Percentiles rank a stretch among this genome's conserved stretches.
phyloP scores from a whole-genome alignment of 2,329 filamentous ascomycete species.

The Hypomyces perniciosus region DNA sequence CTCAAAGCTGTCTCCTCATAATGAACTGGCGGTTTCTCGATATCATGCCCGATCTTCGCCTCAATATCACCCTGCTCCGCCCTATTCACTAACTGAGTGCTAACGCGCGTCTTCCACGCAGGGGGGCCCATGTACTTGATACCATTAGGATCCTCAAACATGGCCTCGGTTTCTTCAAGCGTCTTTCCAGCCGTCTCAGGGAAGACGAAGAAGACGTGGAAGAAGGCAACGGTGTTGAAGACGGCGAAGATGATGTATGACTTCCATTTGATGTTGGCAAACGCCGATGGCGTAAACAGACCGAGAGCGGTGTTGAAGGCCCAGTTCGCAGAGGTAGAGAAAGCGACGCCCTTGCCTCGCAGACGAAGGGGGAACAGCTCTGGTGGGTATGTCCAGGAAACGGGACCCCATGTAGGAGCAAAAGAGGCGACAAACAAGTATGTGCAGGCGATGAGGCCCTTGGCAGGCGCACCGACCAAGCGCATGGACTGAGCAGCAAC shows the following conservation, averaged over 20 bases:
- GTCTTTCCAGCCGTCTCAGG: constrained; percentile 52
- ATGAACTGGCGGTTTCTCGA: constrained; percentile 17
- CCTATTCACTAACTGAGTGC: constrained; percentile 15
- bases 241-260: constrained; percentile 41
- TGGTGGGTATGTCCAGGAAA: constrained; percentile 52
- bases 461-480: constrained; percentile 38
- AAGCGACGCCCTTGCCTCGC: constrained; percentile 47
- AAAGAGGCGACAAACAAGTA: constrained; percentile 56
- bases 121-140: constrained; percentile 26
- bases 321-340: constrained; percentile 43
- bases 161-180: constrained; percentile 46
- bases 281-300: constrained; percentile 23
- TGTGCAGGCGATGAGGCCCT: constrained; percentile 60
- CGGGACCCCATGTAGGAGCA: constrained; percentile 43
- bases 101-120: constrained; percentile 26
- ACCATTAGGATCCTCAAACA: constrained; percentile 37
- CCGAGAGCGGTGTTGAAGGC: constrained; percentile 31
- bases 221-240: constrained; percentile 45
- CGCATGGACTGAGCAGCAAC: constrained; percentile 46
- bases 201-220: constrained; percentile 49
- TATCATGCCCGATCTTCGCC: constrained; percentile 17
- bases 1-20: constrained; percentile 9
- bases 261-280: constrained; percentile 25
- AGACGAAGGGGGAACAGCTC: constrained; percentile 46
- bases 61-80: constrained; percentile 25